Percentiles rank a stretch among this genome's conserved stretches.
Evolutionary conservation across 805 yeast species (phyloP).

Genomic region (Kodamaea fukazawae): DNA sequence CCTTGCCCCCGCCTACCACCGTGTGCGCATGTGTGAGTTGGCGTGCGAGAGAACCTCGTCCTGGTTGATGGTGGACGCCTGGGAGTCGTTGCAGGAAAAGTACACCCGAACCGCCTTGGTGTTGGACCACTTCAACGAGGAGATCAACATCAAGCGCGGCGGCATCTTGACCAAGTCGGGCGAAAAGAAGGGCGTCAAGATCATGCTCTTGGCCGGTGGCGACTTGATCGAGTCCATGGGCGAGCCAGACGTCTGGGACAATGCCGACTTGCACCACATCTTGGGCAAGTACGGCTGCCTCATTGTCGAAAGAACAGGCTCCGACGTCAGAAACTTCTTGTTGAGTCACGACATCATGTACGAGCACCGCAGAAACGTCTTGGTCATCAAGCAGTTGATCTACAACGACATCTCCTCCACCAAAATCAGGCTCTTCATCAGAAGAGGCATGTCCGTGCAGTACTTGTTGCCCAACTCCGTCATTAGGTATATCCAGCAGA

Average conservation of each 20-base stretch:
- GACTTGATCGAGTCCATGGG: conserved; percentile 98
- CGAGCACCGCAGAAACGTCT: conserved; percentile 88
- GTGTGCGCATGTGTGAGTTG: conserved; percentile 97
- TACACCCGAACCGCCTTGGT: conserved; percentile 95
- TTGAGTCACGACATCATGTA: conserved; percentile 96
- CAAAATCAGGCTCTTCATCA: conserved; percentile 84
- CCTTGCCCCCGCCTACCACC: conserved; percentile 79
- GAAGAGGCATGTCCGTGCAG: conserved; percentile 96
- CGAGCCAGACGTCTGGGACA: conserved; percentile 99
- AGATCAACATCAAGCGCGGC: conserved; percentile 84
- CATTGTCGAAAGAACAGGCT: conserved; percentile 94
- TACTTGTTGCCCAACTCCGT: conserved; percentile 91
- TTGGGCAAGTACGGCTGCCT: conserved; percentile 94
- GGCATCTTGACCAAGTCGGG: conserved; percentile 68
- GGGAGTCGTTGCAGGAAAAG: conserved; percentile 91
- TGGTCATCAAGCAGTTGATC: conserved; percentile 92
- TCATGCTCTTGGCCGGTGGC: conserved; percentile 97
- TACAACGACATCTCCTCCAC: conserved; percentile 96
- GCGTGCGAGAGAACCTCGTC: conserved; percentile 96
- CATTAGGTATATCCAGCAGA: conserved; percentile 91
- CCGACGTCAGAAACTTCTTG: conserved; percentile 90
- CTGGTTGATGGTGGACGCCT: conserved; percentile 99
- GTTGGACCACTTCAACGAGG: conserved; percentile 93
- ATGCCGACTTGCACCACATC: conserved; percentile 89
- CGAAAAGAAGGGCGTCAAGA: conserved; percentile 75